Evolutionary conservation across 23 red algal species (phyloP), one percentile per base, ranked within the genome.

Genomic region (Gracilaria vermiculophylla): DNA sequence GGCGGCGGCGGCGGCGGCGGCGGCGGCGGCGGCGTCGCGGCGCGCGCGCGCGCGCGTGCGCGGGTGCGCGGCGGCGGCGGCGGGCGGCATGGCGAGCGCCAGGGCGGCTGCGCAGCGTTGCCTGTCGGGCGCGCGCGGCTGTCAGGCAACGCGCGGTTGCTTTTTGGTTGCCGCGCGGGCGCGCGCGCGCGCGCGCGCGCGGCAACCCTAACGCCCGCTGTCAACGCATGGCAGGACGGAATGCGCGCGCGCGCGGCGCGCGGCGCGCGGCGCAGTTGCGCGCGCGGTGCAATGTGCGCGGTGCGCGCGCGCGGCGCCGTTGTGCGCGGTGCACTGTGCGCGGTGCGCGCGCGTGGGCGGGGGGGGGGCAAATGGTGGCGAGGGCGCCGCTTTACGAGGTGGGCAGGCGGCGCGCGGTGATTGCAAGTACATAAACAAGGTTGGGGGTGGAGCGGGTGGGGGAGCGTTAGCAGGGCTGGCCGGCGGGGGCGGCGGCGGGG

Each of bases 151-250:
- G 73, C 73, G 73, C 15, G 28, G 73, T n/a, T n/a, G n/a, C n/a
- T n/a, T n/a, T n/a, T n/a, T n/a, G 73, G 49, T 52, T 77, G 49
- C 53, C 37, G 53, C 73, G 28, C 10, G 42, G 73, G 73, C n/a
- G n/a, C n/a, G n/a, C n/a, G n/a, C n/a, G n/a, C n/a, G n/a, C n/a
- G n/a, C n/a, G n/a, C n/a, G n/a, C n/a, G n/a, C n/a, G n/a, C n/a
- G n/a, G n/a, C n/a, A n/a, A n/a, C n/a, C n/a, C n/a, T n/a, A n/a
- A n/a, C n/a, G n/a, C n/a, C n/a, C n/a, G n/a, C n/a, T n/a, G n/a
- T n/a, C n/a, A n/a, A n/a, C n/a, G n/a, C n/a, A n/a, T n/a, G n/a
- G n/a, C n/a, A n/a, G n/a, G n/a, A n/a, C n/a, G n/a, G n/a, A n/a
- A n/a, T n/a, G n/a, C n/a, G n/a, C n/a, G n/a, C n/a, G n/a, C n/a